These are phyloP conservation scores for Geotrichum fermentans DNA, from an alignment of 1,139 yeast species.

Conservation along the genomic window DNA sequence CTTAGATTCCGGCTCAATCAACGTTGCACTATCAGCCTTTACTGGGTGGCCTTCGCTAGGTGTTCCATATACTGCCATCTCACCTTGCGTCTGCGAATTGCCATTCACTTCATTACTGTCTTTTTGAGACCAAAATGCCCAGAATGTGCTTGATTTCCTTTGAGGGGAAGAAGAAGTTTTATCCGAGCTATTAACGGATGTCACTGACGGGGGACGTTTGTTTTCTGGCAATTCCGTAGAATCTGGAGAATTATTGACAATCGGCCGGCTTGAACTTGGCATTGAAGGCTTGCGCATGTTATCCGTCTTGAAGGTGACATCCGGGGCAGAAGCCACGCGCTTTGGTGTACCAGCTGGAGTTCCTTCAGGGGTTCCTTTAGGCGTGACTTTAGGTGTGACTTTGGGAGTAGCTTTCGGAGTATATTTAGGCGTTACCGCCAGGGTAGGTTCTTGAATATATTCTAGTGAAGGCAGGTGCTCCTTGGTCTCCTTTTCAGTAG, in stretches of 20 bases:
- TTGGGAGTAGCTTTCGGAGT: background rate
- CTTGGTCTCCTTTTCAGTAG: background rate
- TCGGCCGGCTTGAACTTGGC: background rate
- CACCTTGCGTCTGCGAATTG: conserved; percentile 30
- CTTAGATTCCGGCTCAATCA: too few relatives aligned
- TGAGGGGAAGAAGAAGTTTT: background rate
- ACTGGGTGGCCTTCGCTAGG: conserved; percentile 31
- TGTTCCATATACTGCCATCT: conserved; percentile 41
- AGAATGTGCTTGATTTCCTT: conserved; percentile 22
- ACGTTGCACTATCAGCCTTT: conserved; percentile 17
- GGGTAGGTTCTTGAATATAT: background rate
- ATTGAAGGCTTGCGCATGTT: background rate
- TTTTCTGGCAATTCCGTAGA: background rate
- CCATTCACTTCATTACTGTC: too few relatives aligned
- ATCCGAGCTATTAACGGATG: background rate
- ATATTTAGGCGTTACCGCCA: too few relatives aligned
- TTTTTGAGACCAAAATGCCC: conserved; percentile 37
- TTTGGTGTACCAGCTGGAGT: background rate
- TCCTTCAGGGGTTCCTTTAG: background rate
- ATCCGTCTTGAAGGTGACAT: background rate
- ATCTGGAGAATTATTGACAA: background rate
- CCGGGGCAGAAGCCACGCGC: background rate
- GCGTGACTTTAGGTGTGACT: background rate
- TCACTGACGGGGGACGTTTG: background rate
- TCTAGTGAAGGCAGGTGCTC: background rate